phyloP scores from a whole-genome alignment of 305 asterid genomes.

The Fraxinus ornus region DNA sequence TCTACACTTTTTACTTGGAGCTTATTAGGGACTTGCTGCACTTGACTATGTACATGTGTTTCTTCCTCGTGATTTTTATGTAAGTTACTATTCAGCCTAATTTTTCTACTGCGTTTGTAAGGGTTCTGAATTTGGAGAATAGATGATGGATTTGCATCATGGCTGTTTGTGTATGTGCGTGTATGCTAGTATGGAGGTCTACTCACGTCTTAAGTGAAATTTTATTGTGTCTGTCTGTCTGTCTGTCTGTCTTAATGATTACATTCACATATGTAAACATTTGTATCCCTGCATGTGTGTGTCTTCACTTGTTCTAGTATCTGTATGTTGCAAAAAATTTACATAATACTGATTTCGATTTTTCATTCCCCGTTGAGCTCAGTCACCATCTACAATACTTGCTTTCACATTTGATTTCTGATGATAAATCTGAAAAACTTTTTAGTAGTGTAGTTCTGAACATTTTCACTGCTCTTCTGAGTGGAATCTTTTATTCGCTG shows the following conservation, averaged over 20 bases:
- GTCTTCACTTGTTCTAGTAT: background rate
- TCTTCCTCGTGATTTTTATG: slow-evolving; percentile 89
- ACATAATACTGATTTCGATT: background rate
- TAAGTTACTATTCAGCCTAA: slow-evolving; percentile 44
- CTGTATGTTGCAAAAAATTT: background rate
- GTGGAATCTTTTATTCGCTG: background rate
- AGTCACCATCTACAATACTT: background rate
- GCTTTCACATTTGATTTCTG: background rate
- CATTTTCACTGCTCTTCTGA: background rate
- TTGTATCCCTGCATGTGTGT: background rate
- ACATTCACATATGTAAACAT: background rate
- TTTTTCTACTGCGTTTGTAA: slow-evolving; percentile 9
- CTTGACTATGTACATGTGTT: slow-evolving; percentile 88
- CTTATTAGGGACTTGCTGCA: slow-evolving; percentile 86
- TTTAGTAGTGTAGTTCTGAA: background rate
- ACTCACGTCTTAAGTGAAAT: background rate
- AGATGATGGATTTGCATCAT: background rate
- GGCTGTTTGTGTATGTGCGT: background rate
- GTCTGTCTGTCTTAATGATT: background rate
- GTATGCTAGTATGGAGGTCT: background rate
- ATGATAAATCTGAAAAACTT: background rate
- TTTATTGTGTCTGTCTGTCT: background rate
- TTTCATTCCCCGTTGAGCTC: background rate
- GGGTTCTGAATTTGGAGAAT: background rate
- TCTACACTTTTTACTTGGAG: slow-evolving; percentile 89